These are phyloP conservation scores for Suillus subaureus DNA, from an alignment of 768 basidiomycete genomes.

Conservation along the genomic window DNA sequence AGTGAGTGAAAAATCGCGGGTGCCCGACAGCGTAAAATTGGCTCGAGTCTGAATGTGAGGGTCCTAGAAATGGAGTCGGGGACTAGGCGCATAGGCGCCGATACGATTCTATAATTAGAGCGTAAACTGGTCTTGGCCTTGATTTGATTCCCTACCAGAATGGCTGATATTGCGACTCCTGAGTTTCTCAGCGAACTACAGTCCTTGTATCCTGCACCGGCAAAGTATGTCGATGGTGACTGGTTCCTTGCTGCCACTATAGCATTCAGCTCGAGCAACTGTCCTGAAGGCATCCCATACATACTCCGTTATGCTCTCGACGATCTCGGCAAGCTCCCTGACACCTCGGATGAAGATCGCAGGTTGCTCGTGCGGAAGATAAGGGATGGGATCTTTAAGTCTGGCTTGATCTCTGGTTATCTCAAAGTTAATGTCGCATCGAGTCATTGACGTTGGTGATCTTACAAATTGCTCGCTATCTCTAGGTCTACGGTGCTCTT, in stretches of 20 bases:
- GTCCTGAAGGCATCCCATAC: conserved; percentile 55
- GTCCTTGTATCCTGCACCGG: conserved; percentile 43
- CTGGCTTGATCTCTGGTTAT: conserved; percentile 58
- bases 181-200: conserved; percentile 48
- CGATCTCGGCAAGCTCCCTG: conserved; percentile 40
- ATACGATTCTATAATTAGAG: not conserved
- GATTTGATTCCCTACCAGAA: conserved; percentile 5
- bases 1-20: too few relatives aligned
- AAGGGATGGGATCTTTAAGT: conserved; percentile 65
- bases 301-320: conserved; percentile 53
- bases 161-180: conserved; percentile 39
- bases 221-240: conserved; percentile 39
- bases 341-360: conserved; percentile 34
- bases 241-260: conserved; percentile 65
- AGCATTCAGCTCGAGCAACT: conserved; percentile 59
- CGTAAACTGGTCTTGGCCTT: not conserved
- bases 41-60: too few relatives aligned
- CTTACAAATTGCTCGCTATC: not conserved
- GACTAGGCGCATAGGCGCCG: not conserved
- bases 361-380: conserved; percentile 52
- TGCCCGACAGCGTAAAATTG: too few relatives aligned
- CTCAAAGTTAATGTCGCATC: conserved; percentile 46
- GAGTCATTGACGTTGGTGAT: not conserved
- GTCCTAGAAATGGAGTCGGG: not conserved
- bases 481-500: conserved; percentile 61